Conservation (phyloP, 345 rosid genomes). For the Syzygium oleosum region DNA sequence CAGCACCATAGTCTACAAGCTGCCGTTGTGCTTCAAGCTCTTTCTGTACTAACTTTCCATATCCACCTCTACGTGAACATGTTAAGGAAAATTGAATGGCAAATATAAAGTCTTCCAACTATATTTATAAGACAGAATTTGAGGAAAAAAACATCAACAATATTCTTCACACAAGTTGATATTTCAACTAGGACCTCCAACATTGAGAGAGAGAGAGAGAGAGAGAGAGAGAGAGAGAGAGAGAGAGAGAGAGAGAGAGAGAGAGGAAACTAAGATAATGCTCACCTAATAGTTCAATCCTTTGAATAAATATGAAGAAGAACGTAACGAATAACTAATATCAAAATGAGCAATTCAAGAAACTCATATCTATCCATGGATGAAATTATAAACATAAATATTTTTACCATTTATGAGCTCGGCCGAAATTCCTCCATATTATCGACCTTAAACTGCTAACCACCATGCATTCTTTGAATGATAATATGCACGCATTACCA, state of each 20-base stretch:
- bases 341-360: not conserved
- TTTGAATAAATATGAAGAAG: not conserved
- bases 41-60: slow-evolving; percentile 87
- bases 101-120: not conserved
- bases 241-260: not conserved
- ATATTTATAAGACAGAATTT: not conserved
- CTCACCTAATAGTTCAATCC: too few species aligned
- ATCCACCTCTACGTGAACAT: slow-evolving; percentile 88
- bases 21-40: slow-evolving; percentile 93
- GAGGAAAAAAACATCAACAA: not conserved
- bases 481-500: not conserved
- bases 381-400: not conserved
- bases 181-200: not conserved
- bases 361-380: not conserved
- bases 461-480: not conserved
- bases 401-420: not conserved
- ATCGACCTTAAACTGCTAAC: not conserved
- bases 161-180: not conserved
- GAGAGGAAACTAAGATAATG: not conserved
- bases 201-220: not conserved
- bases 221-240: not conserved
- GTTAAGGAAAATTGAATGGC: slow-evolving; percentile 29
- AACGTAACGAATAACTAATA: not conserved
- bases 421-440: not conserved
- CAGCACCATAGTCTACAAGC: slow-evolving; percentile 93